Evolutionary conservation across 2,329 filamentous ascomycete genomes (phyloP).

Genomic region (Colletotrichum trifolii): DNA sequence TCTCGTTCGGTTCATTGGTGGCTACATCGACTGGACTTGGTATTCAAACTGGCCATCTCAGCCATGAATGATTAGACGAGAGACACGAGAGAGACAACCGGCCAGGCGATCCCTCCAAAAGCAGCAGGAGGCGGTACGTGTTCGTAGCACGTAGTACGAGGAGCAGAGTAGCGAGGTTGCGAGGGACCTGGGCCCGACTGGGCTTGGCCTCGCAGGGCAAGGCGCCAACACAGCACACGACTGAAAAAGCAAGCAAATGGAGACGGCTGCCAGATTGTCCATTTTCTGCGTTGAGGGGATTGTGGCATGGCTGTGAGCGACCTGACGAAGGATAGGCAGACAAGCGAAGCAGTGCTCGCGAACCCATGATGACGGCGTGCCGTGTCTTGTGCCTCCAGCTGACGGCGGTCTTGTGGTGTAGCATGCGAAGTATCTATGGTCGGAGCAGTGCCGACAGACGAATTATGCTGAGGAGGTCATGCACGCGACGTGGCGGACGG

Average conservation of each 20-base stretch:
- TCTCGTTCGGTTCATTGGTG: slow-evolving; percentile 1
- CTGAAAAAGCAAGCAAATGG: slow-evolving; percentile 1
- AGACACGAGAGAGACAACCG: slow-evolving; percentile 19
- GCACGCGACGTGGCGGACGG: slow-evolving; percentile 16
- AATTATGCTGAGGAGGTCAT: slow-evolving; percentile 15
- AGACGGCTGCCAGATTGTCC: slow-evolving; percentile 1
- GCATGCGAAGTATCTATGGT: not conserved
- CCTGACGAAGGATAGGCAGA: not conserved
- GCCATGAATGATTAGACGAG: slow-evolving; percentile 18
- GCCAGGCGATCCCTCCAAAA: slow-evolving; percentile 3
- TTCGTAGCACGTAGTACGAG: too few species aligned
- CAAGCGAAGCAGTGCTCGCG: not conserved
- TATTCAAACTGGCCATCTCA: not conserved
- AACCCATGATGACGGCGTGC: slow-evolving; percentile 7
- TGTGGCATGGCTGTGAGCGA: not conserved
- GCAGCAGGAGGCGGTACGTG: slow-evolving; percentile 7
- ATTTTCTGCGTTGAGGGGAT: not conserved
- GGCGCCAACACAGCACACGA: not conserved
- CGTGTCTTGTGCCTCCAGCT: slow-evolving; percentile 12
- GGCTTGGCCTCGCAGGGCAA: not conserved
- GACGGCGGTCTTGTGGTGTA: slow-evolving; percentile 13
- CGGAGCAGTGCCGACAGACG: slow-evolving; percentile 11
- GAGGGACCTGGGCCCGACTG: not conserved
- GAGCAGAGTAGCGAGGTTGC: not conserved
- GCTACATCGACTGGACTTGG: not conserved